Base-by-base conservation (phyloP, 108 stramenopile genomes). In the Skeletonema potamos region DNA sequence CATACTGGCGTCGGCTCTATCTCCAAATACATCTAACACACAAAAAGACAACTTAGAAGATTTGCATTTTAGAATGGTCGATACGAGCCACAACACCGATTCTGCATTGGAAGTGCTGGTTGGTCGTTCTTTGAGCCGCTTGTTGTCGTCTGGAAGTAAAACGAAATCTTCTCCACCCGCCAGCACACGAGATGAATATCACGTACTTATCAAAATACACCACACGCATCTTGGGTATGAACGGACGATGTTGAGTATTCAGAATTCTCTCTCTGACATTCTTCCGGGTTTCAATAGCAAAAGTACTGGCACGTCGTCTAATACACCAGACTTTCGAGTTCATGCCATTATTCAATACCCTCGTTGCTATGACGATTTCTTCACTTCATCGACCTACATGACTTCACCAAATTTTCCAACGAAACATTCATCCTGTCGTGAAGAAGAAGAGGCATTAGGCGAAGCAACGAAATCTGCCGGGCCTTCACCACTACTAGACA, bases 151-250 rank as follows among this genome's bases (percentile, higher is more conserved):
- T n/a, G 46, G 24, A 34, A 28, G 48, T 1, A 51, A 51, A 24
- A 1, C 22, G 8, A 51, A 51, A 51, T 51, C 48, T 4, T 51
- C 48, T 41, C 39, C 39, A 2, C n/a, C 20, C 17, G 10, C 27
- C 6, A 18, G 55, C 27, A 27, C 66, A 62, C 22, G 11, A 6
- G 54, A 32, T 13, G 82, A 70, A 28, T 74, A 91, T 1, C 92
- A 94, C 64, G 81, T 94, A 6, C 78, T 91, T 15, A 91, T 90
- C 59, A 94, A 94, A 77, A 84, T 94, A 7, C 91, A 91, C 90
- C 92, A 95, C 59, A 95, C 91, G 9, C 85, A 95, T 67, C 44
- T 95, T 17, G 91, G 91, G 8, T 92, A 95, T 79, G 89, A 90
- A 15, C 62, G 93, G 54, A 95, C 93, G 9, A 81, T 78, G 30